Evolutionary conservation across 768 basidiomycete species (phyloP), one percentile per base, ranked within the genome.

Genomic region (Collybia mongolica): DNA sequence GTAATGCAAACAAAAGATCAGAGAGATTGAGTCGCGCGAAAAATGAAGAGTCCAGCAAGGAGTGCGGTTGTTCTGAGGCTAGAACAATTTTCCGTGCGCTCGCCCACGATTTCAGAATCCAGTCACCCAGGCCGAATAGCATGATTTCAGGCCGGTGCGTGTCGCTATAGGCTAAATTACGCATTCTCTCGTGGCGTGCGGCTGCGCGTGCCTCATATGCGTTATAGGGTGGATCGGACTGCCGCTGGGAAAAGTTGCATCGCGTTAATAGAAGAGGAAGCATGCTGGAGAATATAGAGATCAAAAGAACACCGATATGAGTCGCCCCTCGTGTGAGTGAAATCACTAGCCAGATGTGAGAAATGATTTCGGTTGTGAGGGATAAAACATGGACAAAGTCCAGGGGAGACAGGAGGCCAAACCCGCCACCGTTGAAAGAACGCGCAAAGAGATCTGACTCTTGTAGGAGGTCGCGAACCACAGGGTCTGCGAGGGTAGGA

Each of bases 391-490:
- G 84, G 58, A 90, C 74, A 56, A 90, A 82, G 61, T 92, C 90
- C 49, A 91, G 76, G 6, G 90, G 90, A 2, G 88, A 90, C 57
- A 91, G 74, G 24, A 90, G 75, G 14, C 90, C 90, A 62, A 92
- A 90, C 9, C 86, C 80, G 32, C 84, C 80, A 38, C 87, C 87
- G 58, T 76, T 80, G 66, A 92, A 91, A 9, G 90, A 92, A 51
- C 87, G 80, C 38, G 87, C 86, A 61, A 93, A 93, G 28, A 89
- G 76, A 62, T 93, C 90, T 35, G 90, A 88, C 68, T 93, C 90
- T 52, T 88, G 85, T n/a, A 93, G 74, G 38, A 92, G 79, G 62
- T 90, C 88, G 51, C 87, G 84, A 19, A 87, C 74, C 51, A 72
- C 63, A 42, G 90, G 85, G 60, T 90, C 88, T 48, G 84, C 72